Evolutionary conservation across 495 filamentous ascomycete genomes (phyloP), one percentile per base, ranked within the genome.

Genomic region (Bryoglossum gracile): DNA sequence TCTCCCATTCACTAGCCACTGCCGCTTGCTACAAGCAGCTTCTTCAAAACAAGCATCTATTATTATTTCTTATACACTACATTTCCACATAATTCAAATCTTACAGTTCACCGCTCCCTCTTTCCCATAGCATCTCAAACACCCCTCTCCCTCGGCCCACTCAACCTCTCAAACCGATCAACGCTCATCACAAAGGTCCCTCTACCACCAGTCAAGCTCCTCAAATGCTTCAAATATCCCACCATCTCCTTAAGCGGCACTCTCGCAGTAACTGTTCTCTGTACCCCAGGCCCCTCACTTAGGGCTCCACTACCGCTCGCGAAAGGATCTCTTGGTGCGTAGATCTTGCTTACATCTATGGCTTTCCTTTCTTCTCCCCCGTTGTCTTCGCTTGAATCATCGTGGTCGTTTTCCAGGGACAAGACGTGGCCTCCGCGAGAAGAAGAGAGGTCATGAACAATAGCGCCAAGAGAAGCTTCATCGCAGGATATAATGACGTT

Each of bases 181-280:
- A 94, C 80, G 41, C 74, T 81, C 88, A 99, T 90, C 22, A 92
- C 85, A 64, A 99, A 87, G 4, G 87, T 87, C 21, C 94, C 94
- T 22, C 92, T 74, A 0, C 94, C 94, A 8, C 81, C 83, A 13
- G 90, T 99, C 68, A 94, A 66, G 63, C 84, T 88, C 33, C 94
- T 69, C 60, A 99, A 68, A 64, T 94, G 86, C 65, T 85, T 89
- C 58, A 97, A 66, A 67, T 99, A 99, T 25, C 91, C 89, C 42
- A 96, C 85, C 90, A 97, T 96, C 65, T 97, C 91, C 64, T 89
- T 90, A 46, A 97, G 67, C 34, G 94, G 94, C 23, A 96, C 89
- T 51, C 84, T 78, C 3, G 89, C 94, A 4, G 78, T 77, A 49
- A 99, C 86, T 4, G 72, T 64, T 46, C 69, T 64, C 38, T 70